Base-by-base conservation (phyloP, 2,329 filamentous ascomycete genomes). In the Metarhizium anisopliae region DNA sequence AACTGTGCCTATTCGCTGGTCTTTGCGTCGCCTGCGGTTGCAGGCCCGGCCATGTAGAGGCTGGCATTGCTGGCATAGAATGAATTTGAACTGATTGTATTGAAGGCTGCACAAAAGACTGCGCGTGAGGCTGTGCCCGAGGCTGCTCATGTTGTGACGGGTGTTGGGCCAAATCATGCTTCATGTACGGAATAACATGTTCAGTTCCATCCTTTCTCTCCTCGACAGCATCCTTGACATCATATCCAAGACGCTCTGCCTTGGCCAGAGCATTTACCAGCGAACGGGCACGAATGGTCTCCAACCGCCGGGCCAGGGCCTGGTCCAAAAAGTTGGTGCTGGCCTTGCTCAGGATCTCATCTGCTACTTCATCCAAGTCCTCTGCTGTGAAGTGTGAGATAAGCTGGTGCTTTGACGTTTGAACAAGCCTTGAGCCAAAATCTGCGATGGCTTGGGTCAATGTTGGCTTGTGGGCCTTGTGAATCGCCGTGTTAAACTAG, bases 161-260 rank as follows among this genome's bases (percentile, higher is more conserved):
- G 5, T 47, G 50, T 42, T 59, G 59, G 45, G n/a, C 60, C 32
- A 30, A 59, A 35, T 45, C 59, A 53, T 45, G 61, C 3, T 50
- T 51, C 32, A 64, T 32, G 6, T 67, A 67, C 2, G 72, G 70
- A 25, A 76, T 70, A 18, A 75, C 70, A 30, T 66, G 68, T 57
- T 77, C 74, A 36, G 32, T 53, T 13, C 62, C 60, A 42, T 61
- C 58, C 11, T 56, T 65, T 43, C 58, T 67, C 52, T 77, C 74
- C 36, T 77, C 73, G 13, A 81, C 68, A 3, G 79, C 69, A 54
- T 83, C 81, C 36, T 70, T 67, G 0, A 71, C 68, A 52, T 81
- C 75, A 55, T 83, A 84, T 2, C 81, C 81, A 0, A 84, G 72
- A 2, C 81, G 77, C 60, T 82, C 78, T 1, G 80, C 79, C 40